Base-by-base conservation (phyloP, 805 yeast species). In the Candida lessepsii region DNA sequence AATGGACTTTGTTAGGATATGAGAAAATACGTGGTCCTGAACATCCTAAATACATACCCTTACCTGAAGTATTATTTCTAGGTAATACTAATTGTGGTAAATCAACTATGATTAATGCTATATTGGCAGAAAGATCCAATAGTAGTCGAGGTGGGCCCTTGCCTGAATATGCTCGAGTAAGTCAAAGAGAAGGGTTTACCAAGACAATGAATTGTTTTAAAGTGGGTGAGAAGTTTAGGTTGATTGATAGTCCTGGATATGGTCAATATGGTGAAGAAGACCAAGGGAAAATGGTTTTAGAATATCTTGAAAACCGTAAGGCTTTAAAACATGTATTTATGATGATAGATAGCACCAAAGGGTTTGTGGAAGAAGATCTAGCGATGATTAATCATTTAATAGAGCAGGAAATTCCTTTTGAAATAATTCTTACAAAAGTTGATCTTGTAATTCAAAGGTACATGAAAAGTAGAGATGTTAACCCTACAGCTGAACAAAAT, bases 211-310 rank as follows among this genome's bases (percentile, higher is more conserved):
- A 85, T 54, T 80, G 86, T 47, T 89, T 73, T 61, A 83, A 80
- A 42, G 61, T 85, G 9, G 84, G 84, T 3, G 75, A 76, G 35
- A 65, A 72, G 40, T 65, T 90, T 31, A 67, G 87, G 45, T 52
- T 90, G 3, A 76, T 88, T 2, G 98, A 90, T 56, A 75, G 88
- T 17, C 98, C 98, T 1, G 98, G 98, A 0, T 90, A 90, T 57
- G 98, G 98, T 2, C 72, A 63, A 28, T 78, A 73, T 45, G 89
- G 95, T 13, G 73, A 71, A 11, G 54, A 52, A 7, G 62, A 68
- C 48, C 96, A 90, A 56, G 97, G 96, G 2, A 63, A 75, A 29
- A 70, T 81, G 20, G 83, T 84, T 1, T 53, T 79, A 51, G 76
- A 79, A 25, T 89, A 87, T 53, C 58, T 90, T 6, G 61, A 63